A percentile compares a stretch with the other conserved stretches of the same genome.
These are phyloP conservation scores for Vigna angularis DNA, from an alignment of 306 rosid species.

Conservation along the genomic window DNA sequence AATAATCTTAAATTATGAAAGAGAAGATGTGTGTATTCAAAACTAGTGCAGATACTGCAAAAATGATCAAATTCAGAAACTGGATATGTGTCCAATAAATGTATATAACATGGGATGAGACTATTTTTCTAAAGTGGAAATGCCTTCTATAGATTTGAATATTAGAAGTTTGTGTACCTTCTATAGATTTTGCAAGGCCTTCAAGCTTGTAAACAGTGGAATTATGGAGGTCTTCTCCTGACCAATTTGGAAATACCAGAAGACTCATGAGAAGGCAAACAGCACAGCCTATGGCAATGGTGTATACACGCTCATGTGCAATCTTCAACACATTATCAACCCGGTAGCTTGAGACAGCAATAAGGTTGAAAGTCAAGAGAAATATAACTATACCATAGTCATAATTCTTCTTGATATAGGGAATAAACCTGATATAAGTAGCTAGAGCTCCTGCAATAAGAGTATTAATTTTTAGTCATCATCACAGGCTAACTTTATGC, in stretches of 20 bases:
- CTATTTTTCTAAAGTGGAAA: not conserved
- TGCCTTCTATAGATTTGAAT: conserved; percentile 80
- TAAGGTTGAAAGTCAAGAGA: conserved; percentile 85
- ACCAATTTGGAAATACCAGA: conserved; percentile 88
- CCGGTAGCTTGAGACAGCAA: conserved; percentile 83
- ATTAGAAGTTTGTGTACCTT: conserved; percentile 58
- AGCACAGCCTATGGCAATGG: conserved; percentile 86
- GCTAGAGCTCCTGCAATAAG: conserved; percentile 75
- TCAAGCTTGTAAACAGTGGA: conserved; percentile 82
- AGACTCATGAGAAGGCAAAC: conserved; percentile 88
- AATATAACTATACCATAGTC: conserved; percentile 92
- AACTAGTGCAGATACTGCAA: no score
- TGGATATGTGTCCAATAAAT: no score
- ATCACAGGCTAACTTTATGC: not conserved
- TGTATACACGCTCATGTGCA: conserved; percentile 78
- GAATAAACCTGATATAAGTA: conserved; percentile 88
- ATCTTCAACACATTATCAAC: conserved; percentile 67
- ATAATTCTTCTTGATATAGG: conserved; percentile 87
- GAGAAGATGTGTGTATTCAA: no score
- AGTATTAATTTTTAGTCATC: not conserved
- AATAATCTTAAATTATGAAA: no score
- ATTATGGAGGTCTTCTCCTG: conserved; percentile 88
- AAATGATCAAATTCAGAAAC: no score
- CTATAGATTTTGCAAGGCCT: conserved; percentile 87
- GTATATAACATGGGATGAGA: no score